Percentiles rank a stretch among this genome's conserved stretches.
Evolutionary conservation across 805 yeast genomes (phyloP).

Genomic region (Kregervanrija pseudodelftensis): DNA sequence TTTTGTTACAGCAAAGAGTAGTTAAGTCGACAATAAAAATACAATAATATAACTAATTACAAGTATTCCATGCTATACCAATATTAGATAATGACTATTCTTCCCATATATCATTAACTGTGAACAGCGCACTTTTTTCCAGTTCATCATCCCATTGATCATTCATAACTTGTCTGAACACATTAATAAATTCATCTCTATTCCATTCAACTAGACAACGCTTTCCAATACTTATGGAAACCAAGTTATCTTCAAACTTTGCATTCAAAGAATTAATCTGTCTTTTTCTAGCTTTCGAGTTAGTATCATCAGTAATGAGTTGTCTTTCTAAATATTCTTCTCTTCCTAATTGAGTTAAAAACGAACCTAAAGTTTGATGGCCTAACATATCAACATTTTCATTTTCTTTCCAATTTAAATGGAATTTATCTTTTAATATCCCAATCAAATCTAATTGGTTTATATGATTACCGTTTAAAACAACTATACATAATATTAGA

Average conservation of each 20-base stretch:
- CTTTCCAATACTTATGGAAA: constrained; percentile 24
- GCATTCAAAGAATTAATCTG: constrained; percentile 3
- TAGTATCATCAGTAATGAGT: neutral
- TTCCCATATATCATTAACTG: constrained; percentile 18
- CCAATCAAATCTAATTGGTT: constrained; percentile 21
- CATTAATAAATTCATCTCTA: constrained; percentile 17
- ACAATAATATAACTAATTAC: too few species aligned
- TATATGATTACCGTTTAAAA: constrained; percentile 23
- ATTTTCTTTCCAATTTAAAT: constrained; percentile 17
- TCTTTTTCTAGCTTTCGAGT: neutral
- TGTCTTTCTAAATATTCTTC: constrained; percentile 20
- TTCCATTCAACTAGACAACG: constrained; percentile 22
- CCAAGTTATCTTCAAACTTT: constrained; percentile 18
- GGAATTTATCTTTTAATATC: constrained; percentile 18
- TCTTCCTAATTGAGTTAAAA: constrained; percentile 16
- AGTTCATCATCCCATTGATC: constrained; percentile 25
- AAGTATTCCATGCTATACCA: too few species aligned
- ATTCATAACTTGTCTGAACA: constrained; percentile 20
- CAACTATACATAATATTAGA: constrained; percentile 20
- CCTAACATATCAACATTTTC: constrained; percentile 15
- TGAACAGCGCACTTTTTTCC: constrained; percentile 20
- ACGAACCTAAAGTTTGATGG: constrained; percentile 16
- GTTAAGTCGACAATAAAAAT: too few species aligned
- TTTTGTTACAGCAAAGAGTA: too few species aligned
- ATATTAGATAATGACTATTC: neutral